A percentile compares a stretch with the other conserved stretches of the same genome.
Conservation (phyloP, 306 rosid genomes). For the Comarum palustre region DNA sequence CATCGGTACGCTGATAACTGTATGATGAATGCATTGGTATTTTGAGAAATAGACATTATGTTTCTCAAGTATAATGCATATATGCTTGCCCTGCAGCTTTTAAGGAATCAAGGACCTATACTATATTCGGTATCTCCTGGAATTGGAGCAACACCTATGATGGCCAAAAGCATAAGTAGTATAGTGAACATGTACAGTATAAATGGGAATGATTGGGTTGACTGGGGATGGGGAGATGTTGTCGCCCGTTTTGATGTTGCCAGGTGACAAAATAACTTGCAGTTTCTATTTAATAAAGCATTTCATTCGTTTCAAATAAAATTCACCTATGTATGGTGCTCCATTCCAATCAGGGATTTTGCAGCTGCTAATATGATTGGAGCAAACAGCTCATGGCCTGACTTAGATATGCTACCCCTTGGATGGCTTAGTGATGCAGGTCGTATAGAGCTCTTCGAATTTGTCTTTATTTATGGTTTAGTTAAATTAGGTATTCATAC, state of each 20-base stretch:
- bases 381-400: slow-evolving; percentile 83
- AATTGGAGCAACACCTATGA: slow-evolving; percentile 63
- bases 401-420: slow-evolving; percentile 85
- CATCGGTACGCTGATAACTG: slow-evolving; percentile 47
- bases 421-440: slow-evolving; percentile 89
- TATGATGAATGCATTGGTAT: not conserved
- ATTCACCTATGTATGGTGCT: not conserved
- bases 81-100: slow-evolving; percentile 41
- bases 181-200: slow-evolving; percentile 80
- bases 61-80: slow-evolving; percentile 7
- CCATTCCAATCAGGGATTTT: slow-evolving; percentile 58
- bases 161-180: slow-evolving; percentile 70
- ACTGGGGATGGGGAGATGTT: slow-evolving; percentile 68
- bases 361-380: slow-evolving; percentile 70
- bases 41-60: not conserved
- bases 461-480: not conserved
- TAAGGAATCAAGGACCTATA: slow-evolving; percentile 19
- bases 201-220: slow-evolving; percentile 87
- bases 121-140: slow-evolving; percentile 87
- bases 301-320: not conserved
- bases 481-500: not conserved
- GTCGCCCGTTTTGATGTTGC: slow-evolving; percentile 60
- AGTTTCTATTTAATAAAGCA: not conserved
- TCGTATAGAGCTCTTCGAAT: slow-evolving; percentile 19
- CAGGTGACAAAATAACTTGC: slow-evolving; percentile 43